phyloP scores from a whole-genome alignment of 176 grass and related monocot species.

The Musa schizocarpa region DNA sequence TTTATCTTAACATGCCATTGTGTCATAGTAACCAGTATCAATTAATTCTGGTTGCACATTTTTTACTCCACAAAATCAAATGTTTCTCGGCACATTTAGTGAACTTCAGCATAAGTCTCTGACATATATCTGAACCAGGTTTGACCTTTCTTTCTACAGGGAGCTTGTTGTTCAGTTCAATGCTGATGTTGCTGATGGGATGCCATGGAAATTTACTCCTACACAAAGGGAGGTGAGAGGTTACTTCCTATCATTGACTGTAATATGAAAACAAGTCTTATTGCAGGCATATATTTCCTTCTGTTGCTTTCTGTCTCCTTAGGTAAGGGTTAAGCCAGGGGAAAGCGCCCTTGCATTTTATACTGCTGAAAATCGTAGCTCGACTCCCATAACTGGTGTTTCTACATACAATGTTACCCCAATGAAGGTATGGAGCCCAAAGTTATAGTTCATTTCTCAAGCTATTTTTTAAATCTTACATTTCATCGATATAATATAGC shows the following conservation, averaged over 20 bases:
- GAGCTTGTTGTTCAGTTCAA: conserved; percentile 96
- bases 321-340: conserved; percentile 93
- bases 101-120: not conserved
- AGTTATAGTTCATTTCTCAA: not conserved
- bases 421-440: conserved; percentile 61
- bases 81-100: not conserved
- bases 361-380: conserved; percentile 76
- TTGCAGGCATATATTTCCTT: not conserved
- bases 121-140: not conserved
- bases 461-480: no score
- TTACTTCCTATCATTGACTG: not conserved
- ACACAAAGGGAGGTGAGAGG: conserved; percentile 78
- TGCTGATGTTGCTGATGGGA: conserved; percentile 96
- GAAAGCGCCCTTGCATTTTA: conserved; percentile 99
- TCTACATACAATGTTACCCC: conserved; percentile 96
- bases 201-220: conserved; percentile 94
- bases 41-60: no score
- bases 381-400: conserved; percentile 86
- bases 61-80: no score
- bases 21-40: not conserved
- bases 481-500: not conserved
- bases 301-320: conserved; percentile 12
- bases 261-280: not conserved
- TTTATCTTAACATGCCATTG: not conserved
- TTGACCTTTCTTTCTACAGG: conserved; percentile 34